Base-by-base conservation (phyloP, 2,329 filamentous ascomycete genomes). In the Elsinoe arachidis region DNA sequence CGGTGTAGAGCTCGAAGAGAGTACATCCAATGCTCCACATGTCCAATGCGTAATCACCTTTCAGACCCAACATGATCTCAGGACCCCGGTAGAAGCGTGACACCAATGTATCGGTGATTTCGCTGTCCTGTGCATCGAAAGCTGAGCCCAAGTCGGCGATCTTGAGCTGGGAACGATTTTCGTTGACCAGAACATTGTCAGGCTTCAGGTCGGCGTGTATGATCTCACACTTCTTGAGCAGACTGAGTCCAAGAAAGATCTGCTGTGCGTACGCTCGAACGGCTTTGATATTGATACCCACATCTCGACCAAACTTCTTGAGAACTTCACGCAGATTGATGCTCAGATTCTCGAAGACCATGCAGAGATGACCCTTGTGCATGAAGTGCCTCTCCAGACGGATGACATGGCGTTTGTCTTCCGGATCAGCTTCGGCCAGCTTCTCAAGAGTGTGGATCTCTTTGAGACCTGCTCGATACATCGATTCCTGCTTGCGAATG, bases 21-120 rank as follows among this genome's bases (percentile, higher is more conserved):
- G 93, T 99, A 73, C 93, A 99, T 37, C 93, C 95, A 63, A 97
- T 90, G 6, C 92, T 95, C 93, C 93, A 99, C 78, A 96, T 88
- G 71, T 99, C 93, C 63, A 97, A 89, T 6, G 87, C 86, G 69
- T 92, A 95, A 69, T 96, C 90, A 70, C 95, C 96, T 9, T 88
- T 87, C 76, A 96, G 91, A n/a, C 93, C 93, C 2, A 99, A 80
- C 61, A 99, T 96, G 68, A 99, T 90, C 74, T 99, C 93, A 1
- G 95, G 93, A 2, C 93, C 93, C 60, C 93, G 87, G 71, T 99
- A 99, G 74, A 97, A 99, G 57, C 95, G 86, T 75, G 90, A 96
- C 68, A 97, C 90, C 1, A 99, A 84, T 68, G 97, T 97, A 11
- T 90, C 90, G 0, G 90, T 96, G 61, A 95, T 87, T 67, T 96